These are phyloP conservation scores for Lithocarpus polystachyus DNA, from an alignment of 306 rosid genomes.

Conservation along the genomic window DNA sequence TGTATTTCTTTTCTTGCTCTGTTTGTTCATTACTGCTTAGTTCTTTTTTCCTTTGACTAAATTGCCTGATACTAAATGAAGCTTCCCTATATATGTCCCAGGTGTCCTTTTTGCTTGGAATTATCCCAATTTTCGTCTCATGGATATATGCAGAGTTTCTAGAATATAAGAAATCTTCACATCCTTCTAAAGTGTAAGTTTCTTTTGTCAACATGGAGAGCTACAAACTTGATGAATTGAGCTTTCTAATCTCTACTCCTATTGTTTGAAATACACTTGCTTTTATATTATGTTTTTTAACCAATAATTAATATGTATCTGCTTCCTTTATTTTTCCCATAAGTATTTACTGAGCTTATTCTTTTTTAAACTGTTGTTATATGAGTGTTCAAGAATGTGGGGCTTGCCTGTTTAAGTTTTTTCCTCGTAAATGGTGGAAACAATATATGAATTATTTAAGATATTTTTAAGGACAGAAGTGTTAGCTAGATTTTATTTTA, in stretches of 20 bases:
- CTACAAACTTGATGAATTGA: conserved; percentile 11
- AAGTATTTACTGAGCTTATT: not conserved
- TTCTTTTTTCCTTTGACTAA: conserved; percentile 1
- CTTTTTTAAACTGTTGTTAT: not conserved
- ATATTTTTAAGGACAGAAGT: not conserved
- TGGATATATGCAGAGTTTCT: conserved; percentile 96
- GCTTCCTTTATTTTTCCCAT: conserved; percentile 20
- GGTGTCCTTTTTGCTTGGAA: conserved; percentile 90
- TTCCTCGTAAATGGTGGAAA: not conserved
- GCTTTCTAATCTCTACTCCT: conserved; percentile 5
- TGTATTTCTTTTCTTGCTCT: not conserved
- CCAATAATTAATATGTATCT: not conserved
- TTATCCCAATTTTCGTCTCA: conserved; percentile 80
- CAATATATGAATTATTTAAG: too few relatives aligned
- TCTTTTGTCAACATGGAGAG: not conserved
- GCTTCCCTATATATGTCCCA: conserved; percentile 34
- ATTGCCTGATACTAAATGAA: conserved; percentile 21
- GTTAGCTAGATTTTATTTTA: not conserved
- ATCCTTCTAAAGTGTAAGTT: conserved; percentile 83
- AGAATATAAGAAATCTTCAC: conserved; percentile 64
- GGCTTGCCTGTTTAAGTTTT: not conserved
- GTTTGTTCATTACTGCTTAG: not conserved
- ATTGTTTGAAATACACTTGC: conserved; percentile 1
- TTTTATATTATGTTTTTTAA: not conserved
- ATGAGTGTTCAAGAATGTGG: not conserved